Conservation (phyloP, 805 yeast genomes). For the Candida germanica region DNA sequence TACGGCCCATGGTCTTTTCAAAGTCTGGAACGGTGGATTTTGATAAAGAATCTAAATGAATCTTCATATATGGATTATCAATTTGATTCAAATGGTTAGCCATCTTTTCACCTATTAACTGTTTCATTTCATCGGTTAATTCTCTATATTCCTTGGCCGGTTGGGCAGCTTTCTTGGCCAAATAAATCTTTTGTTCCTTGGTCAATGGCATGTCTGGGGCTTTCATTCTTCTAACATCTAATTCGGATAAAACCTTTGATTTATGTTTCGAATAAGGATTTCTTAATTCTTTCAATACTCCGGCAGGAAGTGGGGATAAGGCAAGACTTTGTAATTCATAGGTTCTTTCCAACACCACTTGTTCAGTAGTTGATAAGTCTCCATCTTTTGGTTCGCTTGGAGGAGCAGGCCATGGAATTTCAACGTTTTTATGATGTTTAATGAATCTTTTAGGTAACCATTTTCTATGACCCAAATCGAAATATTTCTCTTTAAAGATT, state of each 20-base stretch:
- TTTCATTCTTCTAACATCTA: constrained; percentile 58
- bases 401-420: constrained; percentile 90
- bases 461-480: constrained; percentile 67
- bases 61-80: constrained; percentile 31
- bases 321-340: constrained; percentile 67
- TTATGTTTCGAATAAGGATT: constrained; percentile 73
- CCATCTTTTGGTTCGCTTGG: constrained; percentile 51
- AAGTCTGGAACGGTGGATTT: constrained; percentile 27
- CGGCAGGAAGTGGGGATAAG: constrained; percentile 65
- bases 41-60: constrained; percentile 40
- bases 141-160: constrained; percentile 33
- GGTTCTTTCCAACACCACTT: constrained; percentile 65
- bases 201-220: constrained; percentile 80
- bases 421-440: constrained; percentile 60
- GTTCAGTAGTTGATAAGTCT: constrained; percentile 53
- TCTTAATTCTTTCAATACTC: constrained; percentile 65
- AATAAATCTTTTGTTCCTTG: constrained; percentile 56
- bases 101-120: constrained; percentile 50
- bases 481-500: constrained; percentile 64
- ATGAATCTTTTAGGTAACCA: constrained; percentile 79
- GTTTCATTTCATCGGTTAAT: constrained; percentile 53
- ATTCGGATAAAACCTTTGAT: constrained; percentile 48
- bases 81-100: constrained; percentile 37
- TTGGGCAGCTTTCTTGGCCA: constrained; percentile 46
- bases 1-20: constrained; percentile 21